Evolutionary conservation across 306 rosid species (phyloP).

Genomic region (Pueraria montana): DNA sequence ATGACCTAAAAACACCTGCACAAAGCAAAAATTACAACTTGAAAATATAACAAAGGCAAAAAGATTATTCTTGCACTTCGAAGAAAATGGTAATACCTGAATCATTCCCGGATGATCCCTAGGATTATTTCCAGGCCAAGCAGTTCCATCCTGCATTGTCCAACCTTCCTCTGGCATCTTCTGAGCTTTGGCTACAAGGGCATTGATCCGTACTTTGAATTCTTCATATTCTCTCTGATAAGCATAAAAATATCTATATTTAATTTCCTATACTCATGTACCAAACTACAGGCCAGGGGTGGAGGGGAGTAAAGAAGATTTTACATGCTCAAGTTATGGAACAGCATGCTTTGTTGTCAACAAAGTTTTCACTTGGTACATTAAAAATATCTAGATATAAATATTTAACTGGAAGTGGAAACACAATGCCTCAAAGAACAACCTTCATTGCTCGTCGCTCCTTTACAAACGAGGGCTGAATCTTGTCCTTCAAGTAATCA

Average conservation of each 20-base stretch:
- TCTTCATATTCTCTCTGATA: conserved; percentile 98
- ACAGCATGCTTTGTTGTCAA: neutral
- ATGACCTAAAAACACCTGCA: conserved; percentile 97
- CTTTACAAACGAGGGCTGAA: conserved; percentile 97
- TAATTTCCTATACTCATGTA: conserved; percentile 12
- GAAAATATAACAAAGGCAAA: conserved; percentile 6
- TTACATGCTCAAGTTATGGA: neutral
- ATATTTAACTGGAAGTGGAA: conserved; percentile 26
- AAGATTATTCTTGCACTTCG: conserved; percentile 21
- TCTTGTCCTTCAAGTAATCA: conserved; percentile 98
- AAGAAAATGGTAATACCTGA: conserved; percentile 68
- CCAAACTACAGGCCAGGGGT: neutral
- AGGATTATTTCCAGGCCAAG: conserved; percentile 99
- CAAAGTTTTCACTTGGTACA: neutral
- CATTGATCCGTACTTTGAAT: conserved; percentile 91
- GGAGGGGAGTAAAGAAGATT: conserved; percentile 22
- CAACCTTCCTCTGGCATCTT: conserved; percentile 99
- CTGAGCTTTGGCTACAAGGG: conserved; percentile 95
- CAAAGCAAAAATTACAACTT: conserved; percentile 38
- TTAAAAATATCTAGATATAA: conserved; percentile 4
- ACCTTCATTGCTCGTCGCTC: conserved; percentile 99
- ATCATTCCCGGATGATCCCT: conserved; percentile 99
- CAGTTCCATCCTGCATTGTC: conserved; percentile 99
- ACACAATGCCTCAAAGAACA: conserved; percentile 36
- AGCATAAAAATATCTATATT: conserved; percentile 37